Evolutionary conservation across 495 filamentous ascomycete genomes (phyloP).

Genomic region (Hyaloscypha hepaticicola): DNA sequence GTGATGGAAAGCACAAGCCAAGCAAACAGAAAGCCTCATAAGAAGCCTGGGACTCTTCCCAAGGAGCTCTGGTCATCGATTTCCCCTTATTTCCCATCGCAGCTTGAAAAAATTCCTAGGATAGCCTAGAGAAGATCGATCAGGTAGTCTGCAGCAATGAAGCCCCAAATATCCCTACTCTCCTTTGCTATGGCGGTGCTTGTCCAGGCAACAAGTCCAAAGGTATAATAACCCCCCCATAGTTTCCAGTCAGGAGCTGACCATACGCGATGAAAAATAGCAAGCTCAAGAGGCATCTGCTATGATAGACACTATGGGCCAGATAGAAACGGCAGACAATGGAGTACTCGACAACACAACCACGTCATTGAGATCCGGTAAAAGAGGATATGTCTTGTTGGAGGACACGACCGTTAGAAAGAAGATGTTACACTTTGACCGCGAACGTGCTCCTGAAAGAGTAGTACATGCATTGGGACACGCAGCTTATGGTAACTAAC

Average conservation of each 20-base stretch:
- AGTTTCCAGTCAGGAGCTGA: not conserved
- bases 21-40: not conserved
- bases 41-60: not conserved
- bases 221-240: not conserved
- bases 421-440: conserved; percentile 60
- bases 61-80: not conserved
- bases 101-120: not conserved
- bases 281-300: conserved; percentile 8
- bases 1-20: not conserved
- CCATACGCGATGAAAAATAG: conserved; percentile 6
- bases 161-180: not conserved
- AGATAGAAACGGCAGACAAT: conserved; percentile 14
- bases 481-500: conserved; percentile 50
- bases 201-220: not conserved
- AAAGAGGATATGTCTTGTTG: conserved; percentile 53
- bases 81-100: not conserved
- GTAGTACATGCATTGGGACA: conserved; percentile 58
- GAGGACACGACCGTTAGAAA: conserved; percentile 60
- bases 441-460: conserved; percentile 53
- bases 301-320: conserved; percentile 8
- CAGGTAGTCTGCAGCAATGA: not conserved
- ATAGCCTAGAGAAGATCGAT: not conserved
- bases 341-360: conserved; percentile 14
- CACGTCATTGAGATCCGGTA: conserved; percentile 45
- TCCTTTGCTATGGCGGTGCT: not conserved